Evolutionary conservation across 2,329 filamentous ascomycete genomes (phyloP).

Genomic region (Colletotrichum musicola): DNA sequence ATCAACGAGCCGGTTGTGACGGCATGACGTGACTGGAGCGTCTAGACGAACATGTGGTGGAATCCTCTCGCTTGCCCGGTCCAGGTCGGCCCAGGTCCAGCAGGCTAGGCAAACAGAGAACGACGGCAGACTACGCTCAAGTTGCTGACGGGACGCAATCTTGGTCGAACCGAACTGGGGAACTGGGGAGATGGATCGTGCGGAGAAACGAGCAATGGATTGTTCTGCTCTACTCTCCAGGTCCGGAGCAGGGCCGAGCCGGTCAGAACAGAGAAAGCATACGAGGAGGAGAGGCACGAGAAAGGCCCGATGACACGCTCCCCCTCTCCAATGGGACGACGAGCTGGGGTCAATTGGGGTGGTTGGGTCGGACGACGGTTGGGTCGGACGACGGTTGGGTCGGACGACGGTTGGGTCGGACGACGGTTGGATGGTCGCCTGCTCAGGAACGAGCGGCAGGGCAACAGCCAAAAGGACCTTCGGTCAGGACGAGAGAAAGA

Average conservation of each 20-base stretch:
- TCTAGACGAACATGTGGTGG: slow-evolving; percentile 37
- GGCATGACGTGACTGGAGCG: slow-evolving; percentile 39
- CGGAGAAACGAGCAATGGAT: not conserved
- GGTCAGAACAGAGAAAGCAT: not conserved
- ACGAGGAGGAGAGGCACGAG: slow-evolving; percentile 11
- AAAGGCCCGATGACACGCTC: slow-evolving; percentile 32
- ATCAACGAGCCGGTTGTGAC: slow-evolving; percentile 25
- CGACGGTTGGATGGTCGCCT: slow-evolving; percentile 10
- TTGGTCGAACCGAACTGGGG: slow-evolving; percentile 18
- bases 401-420: not conserved
- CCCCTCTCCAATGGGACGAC: slow-evolving; percentile 14
- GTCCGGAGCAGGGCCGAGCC: slow-evolving; percentile 21
- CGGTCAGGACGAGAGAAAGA: not conserved
- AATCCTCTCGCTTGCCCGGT: slow-evolving; percentile 31
- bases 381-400: slow-evolving; percentile 6
- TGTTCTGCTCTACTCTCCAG: slow-evolving; percentile 11
- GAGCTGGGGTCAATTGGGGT: slow-evolving; percentile 28
- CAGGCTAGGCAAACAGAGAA: slow-evolving; percentile 12
- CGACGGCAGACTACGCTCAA: not conserved
- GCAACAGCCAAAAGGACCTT: slow-evolving; percentile 21
- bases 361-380: not conserved
- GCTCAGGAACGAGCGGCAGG: slow-evolving; percentile 26
- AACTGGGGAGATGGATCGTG: slow-evolving; percentile 10
- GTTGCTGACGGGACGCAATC: slow-evolving; percentile 2
- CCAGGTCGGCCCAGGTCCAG: slow-evolving; percentile 15